These are phyloP conservation scores for Vinca minor DNA, from an alignment of 257 asterid species.

Conservation along the genomic window DNA sequence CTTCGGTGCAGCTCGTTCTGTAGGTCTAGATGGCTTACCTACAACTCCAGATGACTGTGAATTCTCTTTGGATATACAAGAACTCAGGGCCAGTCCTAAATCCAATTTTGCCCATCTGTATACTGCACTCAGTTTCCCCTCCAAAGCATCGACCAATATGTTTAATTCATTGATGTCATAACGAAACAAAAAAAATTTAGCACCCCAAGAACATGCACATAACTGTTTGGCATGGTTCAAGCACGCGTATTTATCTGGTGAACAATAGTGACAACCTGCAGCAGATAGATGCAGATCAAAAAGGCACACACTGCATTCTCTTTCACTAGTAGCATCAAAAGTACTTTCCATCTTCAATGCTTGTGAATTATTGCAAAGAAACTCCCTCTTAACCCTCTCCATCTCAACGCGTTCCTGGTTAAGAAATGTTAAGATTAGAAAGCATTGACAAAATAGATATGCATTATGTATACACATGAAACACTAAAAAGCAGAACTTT, in stretches of 20 bases:
- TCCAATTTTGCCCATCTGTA: conserved; percentile 96
- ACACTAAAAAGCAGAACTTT: not conserved
- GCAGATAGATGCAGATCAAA: conserved; percentile 97
- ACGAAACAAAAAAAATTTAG: conserved; percentile 88
- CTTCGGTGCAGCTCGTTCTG: conserved; percentile 34
- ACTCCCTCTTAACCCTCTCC: conserved; percentile 73
- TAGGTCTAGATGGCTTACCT: conserved; percentile 29
- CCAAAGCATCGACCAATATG: conserved; percentile 89
- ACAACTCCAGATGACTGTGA: conserved; percentile 23
- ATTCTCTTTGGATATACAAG: conserved; percentile 60
- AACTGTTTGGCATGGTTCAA: conserved; percentile 88
- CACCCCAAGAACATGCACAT: conserved; percentile 92
- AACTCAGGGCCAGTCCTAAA: conserved; percentile 86
- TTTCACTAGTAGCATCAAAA: conserved; percentile 82
- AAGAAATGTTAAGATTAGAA: not conserved
- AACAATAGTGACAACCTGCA: conserved; percentile 95
- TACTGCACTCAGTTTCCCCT: conserved; percentile 90
- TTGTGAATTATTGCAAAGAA: conserved; percentile 61
- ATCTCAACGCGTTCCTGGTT: conserved; percentile 70
- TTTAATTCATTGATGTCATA: conserved; percentile 70
- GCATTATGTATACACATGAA: not conserved
- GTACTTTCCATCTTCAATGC: conserved; percentile 92
- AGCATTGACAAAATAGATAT: not conserved
- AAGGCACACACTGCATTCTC: conserved; percentile 88
- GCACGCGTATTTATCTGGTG: conserved; percentile 93